Evolutionary conservation across 2,329 filamentous ascomycete genomes (phyloP), one percentile per base, ranked within the genome.

Genomic region (Fusarium sp.): DNA sequence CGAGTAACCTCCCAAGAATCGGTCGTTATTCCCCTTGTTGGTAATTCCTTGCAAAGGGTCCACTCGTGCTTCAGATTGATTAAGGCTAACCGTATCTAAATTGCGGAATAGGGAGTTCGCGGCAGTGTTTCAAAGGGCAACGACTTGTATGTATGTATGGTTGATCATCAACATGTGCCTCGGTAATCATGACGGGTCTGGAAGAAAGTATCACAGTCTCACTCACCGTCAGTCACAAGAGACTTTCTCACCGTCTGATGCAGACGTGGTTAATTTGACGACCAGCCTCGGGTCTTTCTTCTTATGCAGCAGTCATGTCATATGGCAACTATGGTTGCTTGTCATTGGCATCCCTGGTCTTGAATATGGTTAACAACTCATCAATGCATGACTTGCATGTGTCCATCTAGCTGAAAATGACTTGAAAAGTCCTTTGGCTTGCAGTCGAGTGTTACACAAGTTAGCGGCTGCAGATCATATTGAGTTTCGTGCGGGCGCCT

Each of bases 1-100:
- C 64, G 41, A 45, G 44, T 41, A 53, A 59, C 54, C 58, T 41
- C 50, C 36, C 35, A 64, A 39, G 30, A 47, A 38, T 39, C 59
- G 44, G n/a, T 35, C 26, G 30, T 28, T 33, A 20, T 45, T 31
- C 22, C 47, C 39, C 41, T 59, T 33, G 33, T 41, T 47, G 14
- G 35, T 15, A 28, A 30, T 66, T 30, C 68, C 62, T 65, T 72
- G 59, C 24, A 56, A 65, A 53, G 42, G 56, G 41, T 45, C 53
- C 62, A 54, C 38, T 39, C 36, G 13, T 41, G 50, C 57, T 71
- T 56, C 31, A 53, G 54, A 61, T 65, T 57, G 48, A 62, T 61
- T 42, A 65, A 39, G 45, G 39, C 44, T 51, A 60, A 31, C 26
- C 58, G 41, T 44, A 45, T 47, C 14, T 47, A 55, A 47, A 51